Base-by-base conservation (phyloP, 1,284 basidiomycete species). In the Cystobasidium pallidum region DNA sequence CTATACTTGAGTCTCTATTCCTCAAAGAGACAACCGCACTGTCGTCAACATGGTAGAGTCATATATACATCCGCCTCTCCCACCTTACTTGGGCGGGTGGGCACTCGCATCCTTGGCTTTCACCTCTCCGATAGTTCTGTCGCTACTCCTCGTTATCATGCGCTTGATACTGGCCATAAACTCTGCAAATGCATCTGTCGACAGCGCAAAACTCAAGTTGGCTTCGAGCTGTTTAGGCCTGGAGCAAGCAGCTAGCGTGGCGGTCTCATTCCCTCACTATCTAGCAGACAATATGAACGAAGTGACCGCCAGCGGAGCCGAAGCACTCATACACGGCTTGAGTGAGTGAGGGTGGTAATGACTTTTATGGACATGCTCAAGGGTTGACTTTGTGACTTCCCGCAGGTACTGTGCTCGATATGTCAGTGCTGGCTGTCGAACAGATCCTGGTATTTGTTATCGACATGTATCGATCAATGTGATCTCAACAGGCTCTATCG, bases 391-490 rank as follows among this genome's bases (percentile, higher is more conserved):
- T 41, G 39, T 41, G 28, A 49, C 28, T 36, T 30, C 30, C 15
- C 19, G 17, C 47, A 39, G 66, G 52, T 3, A 66, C 74, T 49
- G 74, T 76, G 17, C 45, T 75, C 8, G 68, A 75, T 45, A 32
- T 77, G 30, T 71, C 61, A 26, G 57, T 77, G 75, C 75, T 76
- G 79, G 82, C 73, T 49, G 89, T 95, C 86, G 90, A 94, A 79
- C 87, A 85, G 0, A 87, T 95, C 76, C 89, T 95, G 81, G 90
- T 91, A 76, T 98, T 97, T 81, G 86, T 96, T 73, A 87, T 97
- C 77, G 90, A 94, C 81, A 87, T 89, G 66, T 99, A 97, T 80
- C 88, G 92, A 45, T 92, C 91, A 3, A 89, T 94, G 1, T 88
- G 36, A 59, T 57, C 15, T 30, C 26, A 19, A n/a, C 43, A 32